These are phyloP conservation scores for Thamnidium elegans DNA, from an alignment of 192 early-diverging fungal species.

Conservation along the genomic window DNA sequence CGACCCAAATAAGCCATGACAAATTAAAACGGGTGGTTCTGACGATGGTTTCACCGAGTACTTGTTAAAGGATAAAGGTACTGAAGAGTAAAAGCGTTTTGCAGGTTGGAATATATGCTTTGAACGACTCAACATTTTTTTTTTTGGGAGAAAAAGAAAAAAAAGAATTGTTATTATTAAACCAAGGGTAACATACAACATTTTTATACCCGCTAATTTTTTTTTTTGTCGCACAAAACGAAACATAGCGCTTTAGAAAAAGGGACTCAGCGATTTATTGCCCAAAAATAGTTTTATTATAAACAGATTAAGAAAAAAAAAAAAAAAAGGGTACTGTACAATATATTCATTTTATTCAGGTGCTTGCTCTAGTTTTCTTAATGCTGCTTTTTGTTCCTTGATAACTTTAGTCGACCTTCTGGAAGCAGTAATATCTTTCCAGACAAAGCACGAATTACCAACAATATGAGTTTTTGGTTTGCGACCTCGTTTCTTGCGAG, in stretches of 20 bases:
- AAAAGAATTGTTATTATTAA: background rate
- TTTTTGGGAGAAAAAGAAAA: conserved; percentile 1
- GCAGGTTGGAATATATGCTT: background rate
- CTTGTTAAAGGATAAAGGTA: conserved; percentile 5
- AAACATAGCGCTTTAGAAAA: too few species aligned
- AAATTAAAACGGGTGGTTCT: conserved; percentile 59
- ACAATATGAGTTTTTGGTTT: conserved; percentile 41
- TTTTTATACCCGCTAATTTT: background rate
- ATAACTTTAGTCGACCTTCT: conserved; percentile 13
- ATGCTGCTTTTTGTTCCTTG: background rate
- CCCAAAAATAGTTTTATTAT: background rate
- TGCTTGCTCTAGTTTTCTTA: conserved; percentile 9
- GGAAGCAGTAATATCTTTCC: conserved; percentile 22
- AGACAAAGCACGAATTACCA: conserved; percentile 43
- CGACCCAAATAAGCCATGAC: conserved; percentile 91
- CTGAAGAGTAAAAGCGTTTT: background rate
- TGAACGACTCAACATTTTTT: background rate
- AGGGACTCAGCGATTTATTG: background rate
- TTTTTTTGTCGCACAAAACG: background rate
- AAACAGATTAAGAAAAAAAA: too few species aligned
- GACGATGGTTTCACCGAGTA: conserved; percentile 1
- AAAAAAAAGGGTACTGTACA: too few species aligned
- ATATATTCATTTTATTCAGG: background rate
- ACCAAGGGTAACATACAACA: too few species aligned
- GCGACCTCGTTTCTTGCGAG: conserved; percentile 37